A percentile compares a stretch with the other conserved stretches of the same genome.
phyloP scores from a whole-genome alignment of 2,329 filamentous ascomycete genomes.

The Cladosporium sp. region DNA sequence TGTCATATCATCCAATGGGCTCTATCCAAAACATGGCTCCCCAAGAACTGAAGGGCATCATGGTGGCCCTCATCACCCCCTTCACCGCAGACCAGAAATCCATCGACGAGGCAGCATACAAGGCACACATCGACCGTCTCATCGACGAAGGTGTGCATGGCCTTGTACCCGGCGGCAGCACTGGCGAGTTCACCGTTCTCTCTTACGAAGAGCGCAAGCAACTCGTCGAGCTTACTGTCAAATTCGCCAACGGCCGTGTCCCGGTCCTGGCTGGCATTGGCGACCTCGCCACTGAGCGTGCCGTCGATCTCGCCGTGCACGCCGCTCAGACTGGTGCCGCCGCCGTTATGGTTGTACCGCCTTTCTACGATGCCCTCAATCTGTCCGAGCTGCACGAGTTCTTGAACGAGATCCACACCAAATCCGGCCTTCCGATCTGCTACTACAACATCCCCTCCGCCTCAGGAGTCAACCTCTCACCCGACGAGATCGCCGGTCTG shows the following conservation, averaged over 20 bases:
- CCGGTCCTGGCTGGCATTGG: conserved; percentile 43
- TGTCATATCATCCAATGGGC: background rate
- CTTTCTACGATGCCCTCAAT: conserved; percentile 45
- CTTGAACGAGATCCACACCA: conserved; percentile 39
- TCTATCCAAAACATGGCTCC: conserved; percentile 1
- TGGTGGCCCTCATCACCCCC: conserved; percentile 48
- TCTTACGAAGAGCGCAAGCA: conserved; percentile 43
- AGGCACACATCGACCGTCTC: conserved; percentile 44
- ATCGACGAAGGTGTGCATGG: conserved; percentile 45
- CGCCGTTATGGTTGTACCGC: conserved; percentile 47
- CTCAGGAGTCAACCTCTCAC: conserved; percentile 39
- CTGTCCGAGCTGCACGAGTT: conserved; percentile 37
- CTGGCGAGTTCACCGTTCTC: conserved; percentile 47
- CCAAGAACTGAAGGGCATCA: conserved; percentile 36
- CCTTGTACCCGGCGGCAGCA: conserved; percentile 48
- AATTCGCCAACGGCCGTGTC: conserved; percentile 37
- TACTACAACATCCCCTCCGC: conserved; percentile 51
- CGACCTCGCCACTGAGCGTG: conserved; percentile 38
- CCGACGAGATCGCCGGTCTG: conserved; percentile 41
- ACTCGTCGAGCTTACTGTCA: conserved; percentile 36
- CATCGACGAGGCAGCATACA: conserved; percentile 38
- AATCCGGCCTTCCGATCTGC: conserved; percentile 41
- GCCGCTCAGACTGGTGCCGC: conserved; percentile 37
- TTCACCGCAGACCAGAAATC: conserved; percentile 40
- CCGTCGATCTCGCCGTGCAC: conserved; percentile 39